Evolutionary conservation across 2,329 filamentous ascomycete genomes (phyloP), one percentile per base, ranked within the genome.

Genomic region (Fusarium lateritium): DNA sequence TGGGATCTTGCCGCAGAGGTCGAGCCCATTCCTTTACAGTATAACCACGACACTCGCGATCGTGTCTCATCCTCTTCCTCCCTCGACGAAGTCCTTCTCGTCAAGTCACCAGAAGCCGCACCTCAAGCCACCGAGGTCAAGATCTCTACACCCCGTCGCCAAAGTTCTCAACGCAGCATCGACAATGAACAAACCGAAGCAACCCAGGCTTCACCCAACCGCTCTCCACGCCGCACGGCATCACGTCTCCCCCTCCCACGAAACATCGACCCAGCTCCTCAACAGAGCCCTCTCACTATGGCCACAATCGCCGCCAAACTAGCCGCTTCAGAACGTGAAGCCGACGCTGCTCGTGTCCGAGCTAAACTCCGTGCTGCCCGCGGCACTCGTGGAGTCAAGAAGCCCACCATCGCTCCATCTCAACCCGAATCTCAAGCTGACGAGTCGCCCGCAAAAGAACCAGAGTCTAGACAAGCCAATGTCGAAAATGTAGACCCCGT

Each of bases 281-380:
- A 85, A 49, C 87, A 89, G 66, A 88, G 84, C 28, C 88, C 88
- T 0, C 76, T 90, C 5, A 89, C 85, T 21, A 89, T 89, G 84
- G 86, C 87, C 10, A 84, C 81, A 34, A 91, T 91, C 64, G 85
- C 87, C 0, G 87, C 88, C 28, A 91, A 91, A 76, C 81, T 91
- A 0, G 89, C 88, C 1, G 88, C 89, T 3, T 87, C 88, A 1
- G 89, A 91, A 67, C 83, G 86, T 19, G 88, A 90, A 54, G 89
- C 89, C 6, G 88, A 90, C 67, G 88, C 88, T 2, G 88, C 88
- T 2, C 83, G 88, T 24, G 87, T 90, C 0, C 81, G 88, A 5
- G 89, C 89, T 4, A 91, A 90, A 75, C 82, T 91, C 31, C 85
- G 83, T 70, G 88, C 88, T 2, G 85, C 85, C 4, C 78, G 83